Evolutionary conservation across 2,329 filamentous ascomycete genomes (phyloP), one percentile per base, ranked within the genome.

Genomic region (Trichoderma sp.): DNA sequence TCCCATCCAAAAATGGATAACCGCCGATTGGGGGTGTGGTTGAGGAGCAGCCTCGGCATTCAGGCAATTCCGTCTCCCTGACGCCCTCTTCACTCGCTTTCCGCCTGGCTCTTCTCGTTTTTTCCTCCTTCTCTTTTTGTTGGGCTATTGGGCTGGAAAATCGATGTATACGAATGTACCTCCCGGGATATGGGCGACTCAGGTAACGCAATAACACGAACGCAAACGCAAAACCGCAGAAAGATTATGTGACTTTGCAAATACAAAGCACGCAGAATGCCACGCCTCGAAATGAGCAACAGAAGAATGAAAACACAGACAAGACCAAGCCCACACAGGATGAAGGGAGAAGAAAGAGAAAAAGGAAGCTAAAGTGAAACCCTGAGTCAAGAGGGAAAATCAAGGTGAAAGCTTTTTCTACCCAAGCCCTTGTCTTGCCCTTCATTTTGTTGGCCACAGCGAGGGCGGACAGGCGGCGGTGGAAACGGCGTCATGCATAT

Each of bases 401-500:
- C 34, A 39, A 39, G 34, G 12, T 39, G 21, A 44, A 7, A n/a
- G 17, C 30, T n/a, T 24, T 51, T 28, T 44, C 47, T 17, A 47
- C 12, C 2, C 48, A 15, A 17, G 6, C 17, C 21, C 19, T 48
- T 48, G 45, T 6, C 24, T 30, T 45, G 39, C 24, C 34, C 41
- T 43, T 19, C 34, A 14, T 45, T 30, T 34, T 45, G 9, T 44
- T 24, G 28, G 26, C 28, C 39, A 41, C 21, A 21, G 34, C 48
- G 19, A 45, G 34, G 44, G 28, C 44, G 43, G 34, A 60, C 19
- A 44, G 48, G 41, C 50, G 60, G 50, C 28, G 50, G 41, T 45
- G 26, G 47, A 55, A 47, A 47, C 26, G 60, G 60, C 60, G 50
- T 55, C 51, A 55, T 63, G 60, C 60, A 63, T 63, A 63, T 54